A percentile compares a stretch with the other conserved stretches of the same genome.
Conservation (phyloP, 2,329 filamentous ascomycete genomes). For the Talaromyces pinophilus region DNA sequence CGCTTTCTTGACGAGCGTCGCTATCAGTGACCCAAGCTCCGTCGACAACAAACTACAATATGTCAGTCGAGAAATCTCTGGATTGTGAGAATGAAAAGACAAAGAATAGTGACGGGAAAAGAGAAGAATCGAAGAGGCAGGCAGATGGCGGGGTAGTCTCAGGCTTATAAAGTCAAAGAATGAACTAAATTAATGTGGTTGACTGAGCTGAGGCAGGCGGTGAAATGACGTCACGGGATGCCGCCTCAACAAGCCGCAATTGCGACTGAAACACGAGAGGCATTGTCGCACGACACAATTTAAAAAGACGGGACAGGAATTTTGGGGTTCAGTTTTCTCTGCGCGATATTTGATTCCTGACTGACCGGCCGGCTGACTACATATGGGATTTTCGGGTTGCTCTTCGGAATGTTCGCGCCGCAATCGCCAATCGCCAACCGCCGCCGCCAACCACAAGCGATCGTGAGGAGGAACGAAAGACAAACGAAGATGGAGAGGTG, state of each 20-base stretch:
- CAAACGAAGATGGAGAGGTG: neutral
- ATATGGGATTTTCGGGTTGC: neutral
- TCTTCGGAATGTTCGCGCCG: neutral
- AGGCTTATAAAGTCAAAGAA: slow-evolving; percentile 11
- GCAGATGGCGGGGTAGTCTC: neutral
- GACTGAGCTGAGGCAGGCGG: slow-evolving; percentile 17
- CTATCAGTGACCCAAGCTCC: slow-evolving; percentile 84
- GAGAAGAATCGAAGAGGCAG: neutral
- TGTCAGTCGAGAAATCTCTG: neutral
- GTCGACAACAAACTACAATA: slow-evolving; percentile 84
- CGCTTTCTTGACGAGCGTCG: slow-evolving; percentile 76
- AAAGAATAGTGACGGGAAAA: neutral
- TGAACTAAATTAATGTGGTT: slow-evolving; percentile 15
- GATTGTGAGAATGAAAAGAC: neutral
- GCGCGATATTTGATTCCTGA: neutral
- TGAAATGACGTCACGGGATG: slow-evolving; percentile 23
- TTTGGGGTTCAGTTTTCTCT: neutral
- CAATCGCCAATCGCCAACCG: neutral
- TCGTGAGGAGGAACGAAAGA: neutral
- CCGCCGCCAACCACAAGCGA: neutral
- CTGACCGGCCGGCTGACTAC: neutral
- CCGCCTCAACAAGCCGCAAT: slow-evolving; percentile 13
- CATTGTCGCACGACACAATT: slow-evolving; percentile 1
- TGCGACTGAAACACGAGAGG: neutral
- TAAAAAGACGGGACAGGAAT: neutral